Percentiles rank a stretch among this genome's conserved stretches.
Evolutionary conservation across 2,329 filamentous ascomycete species (phyloP).

Genomic region (Sclerotinia glacialis): DNA sequence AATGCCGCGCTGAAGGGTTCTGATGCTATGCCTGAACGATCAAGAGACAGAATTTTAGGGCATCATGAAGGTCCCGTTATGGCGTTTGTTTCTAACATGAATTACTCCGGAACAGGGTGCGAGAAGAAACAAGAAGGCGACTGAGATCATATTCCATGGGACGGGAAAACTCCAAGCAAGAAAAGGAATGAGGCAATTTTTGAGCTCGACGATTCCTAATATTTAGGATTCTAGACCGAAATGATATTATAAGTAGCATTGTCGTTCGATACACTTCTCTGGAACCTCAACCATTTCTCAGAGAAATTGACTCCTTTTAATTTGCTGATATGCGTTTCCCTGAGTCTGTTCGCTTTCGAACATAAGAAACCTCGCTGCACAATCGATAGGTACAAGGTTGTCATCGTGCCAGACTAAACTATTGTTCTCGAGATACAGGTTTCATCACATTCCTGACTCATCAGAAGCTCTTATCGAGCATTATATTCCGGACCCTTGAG

Average conservation of each 20-base stretch:
- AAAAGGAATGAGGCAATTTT: neutral
- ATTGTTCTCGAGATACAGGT: neutral
- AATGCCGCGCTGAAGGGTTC: neutral
- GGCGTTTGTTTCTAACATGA: neutral
- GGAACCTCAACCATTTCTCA: neutral
- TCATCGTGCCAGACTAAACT: neutral
- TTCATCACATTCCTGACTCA: neutral
- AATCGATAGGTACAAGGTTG: neutral
- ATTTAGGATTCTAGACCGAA: neutral
- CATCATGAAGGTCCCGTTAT: neutral
- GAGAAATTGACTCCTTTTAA: neutral
- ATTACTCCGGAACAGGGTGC: neutral
- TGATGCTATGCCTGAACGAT: neutral
- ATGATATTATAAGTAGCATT: neutral
- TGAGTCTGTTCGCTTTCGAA: neutral
- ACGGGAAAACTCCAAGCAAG: neutral
- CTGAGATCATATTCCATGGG: neutral
- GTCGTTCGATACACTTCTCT: neutral
- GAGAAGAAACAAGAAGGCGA: neutral
- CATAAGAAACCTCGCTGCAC: neutral
- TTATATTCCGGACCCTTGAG: neutral
- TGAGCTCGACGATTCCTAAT: neutral
- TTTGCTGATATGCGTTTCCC: neutral
- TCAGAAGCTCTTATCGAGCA: slow-evolving; percentile 5
- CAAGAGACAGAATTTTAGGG: neutral